These are phyloP conservation scores for Silene uniflora DNA, from an alignment of 148 eudicot species.

Conservation along the genomic window DNA sequence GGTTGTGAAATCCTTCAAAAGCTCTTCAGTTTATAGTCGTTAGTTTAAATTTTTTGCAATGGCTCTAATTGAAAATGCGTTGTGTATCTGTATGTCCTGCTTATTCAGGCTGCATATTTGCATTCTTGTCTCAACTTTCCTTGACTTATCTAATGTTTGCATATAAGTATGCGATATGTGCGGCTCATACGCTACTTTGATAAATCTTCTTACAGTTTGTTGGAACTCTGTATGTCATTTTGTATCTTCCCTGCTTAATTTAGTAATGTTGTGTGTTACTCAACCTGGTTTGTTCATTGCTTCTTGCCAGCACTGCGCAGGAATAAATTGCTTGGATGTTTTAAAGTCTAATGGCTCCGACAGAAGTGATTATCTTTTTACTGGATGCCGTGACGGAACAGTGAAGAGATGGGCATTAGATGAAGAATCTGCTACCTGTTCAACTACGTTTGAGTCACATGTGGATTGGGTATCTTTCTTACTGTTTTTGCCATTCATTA, in stretches of 20 bases:
- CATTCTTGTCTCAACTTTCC: background rate
- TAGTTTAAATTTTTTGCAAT: background rate
- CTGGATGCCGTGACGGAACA: slow-evolving; percentile 96
- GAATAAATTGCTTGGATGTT: slow-evolving; percentile 77
- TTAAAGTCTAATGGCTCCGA: slow-evolving; percentile 52
- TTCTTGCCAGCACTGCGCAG: slow-evolving; percentile 73
- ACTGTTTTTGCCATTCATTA: slow-evolving; percentile 8
- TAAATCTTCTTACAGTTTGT: background rate
- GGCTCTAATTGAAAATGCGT: background rate
- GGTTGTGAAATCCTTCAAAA: background rate
- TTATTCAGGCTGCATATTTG: background rate
- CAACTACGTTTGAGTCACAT: slow-evolving; percentile 93
- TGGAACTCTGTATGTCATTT: background rate
- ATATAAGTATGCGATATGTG: background rate
- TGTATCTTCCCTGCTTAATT: background rate
- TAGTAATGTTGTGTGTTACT: background rate
- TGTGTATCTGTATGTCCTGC: background rate
- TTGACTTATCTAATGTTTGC: background rate
- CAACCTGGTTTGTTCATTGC: background rate
- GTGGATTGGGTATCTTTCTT: slow-evolving; percentile 74
- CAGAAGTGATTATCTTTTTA: slow-evolving; percentile 54
- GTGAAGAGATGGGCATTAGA: slow-evolving; percentile 79
- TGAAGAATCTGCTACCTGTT: slow-evolving; percentile 64
- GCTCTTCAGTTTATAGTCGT: background rate
- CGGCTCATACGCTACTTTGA: background rate